These are phyloP conservation scores for Termitomyces sp. DNA, from an alignment of 768 basidiomycete species.

Conservation along the genomic window DNA sequence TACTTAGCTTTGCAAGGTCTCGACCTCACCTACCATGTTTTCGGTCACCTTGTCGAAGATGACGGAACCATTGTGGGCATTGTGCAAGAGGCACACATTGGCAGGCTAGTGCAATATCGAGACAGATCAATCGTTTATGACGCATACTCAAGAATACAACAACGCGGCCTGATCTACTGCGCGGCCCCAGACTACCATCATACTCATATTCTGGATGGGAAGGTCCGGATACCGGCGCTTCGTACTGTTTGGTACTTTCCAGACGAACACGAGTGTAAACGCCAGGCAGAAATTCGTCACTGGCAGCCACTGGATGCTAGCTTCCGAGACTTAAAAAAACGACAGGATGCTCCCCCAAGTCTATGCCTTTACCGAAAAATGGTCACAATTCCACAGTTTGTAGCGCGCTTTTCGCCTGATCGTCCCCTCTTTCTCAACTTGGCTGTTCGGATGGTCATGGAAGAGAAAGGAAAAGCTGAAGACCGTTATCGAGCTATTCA, in stretches of 20 bases:
- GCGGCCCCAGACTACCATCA: slow-evolving; percentile 13
- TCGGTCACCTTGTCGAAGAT: slow-evolving; percentile 26
- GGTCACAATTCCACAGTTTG: slow-evolving; percentile 4
- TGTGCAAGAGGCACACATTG: slow-evolving; percentile 29
- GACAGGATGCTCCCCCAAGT: background rate
- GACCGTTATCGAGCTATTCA: background rate
- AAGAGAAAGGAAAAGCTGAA: background rate
- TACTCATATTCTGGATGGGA: slow-evolving; percentile 27
- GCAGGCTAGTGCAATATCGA: slow-evolving; percentile 20
- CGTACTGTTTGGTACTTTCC: slow-evolving; percentile 14
- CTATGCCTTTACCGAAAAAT: slow-evolving; percentile 4
- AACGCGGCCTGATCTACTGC: slow-evolving; percentile 19
- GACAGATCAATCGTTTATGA: slow-evolving; percentile 27
- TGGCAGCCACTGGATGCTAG: slow-evolving; percentile 21
- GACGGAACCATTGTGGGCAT: slow-evolving; percentile 28
- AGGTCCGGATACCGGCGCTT: slow-evolving; percentile 27
- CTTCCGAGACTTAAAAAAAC: slow-evolving; percentile 18
- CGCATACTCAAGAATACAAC: slow-evolving; percentile 24
- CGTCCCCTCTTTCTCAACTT: slow-evolving; percentile 9
- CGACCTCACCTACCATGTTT: slow-evolving; percentile 29
- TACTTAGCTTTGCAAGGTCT: slow-evolving; percentile 22
- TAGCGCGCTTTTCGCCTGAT: slow-evolving; percentile 11
- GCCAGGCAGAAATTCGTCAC: slow-evolving; percentile 17
- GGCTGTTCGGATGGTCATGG: background rate
- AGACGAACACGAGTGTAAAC: slow-evolving; percentile 16